Evolutionary conservation across 78 protist species (phyloP), one percentile per base, ranked within the genome.

Genomic region (Dictyostelium brefeldianum): DNA sequence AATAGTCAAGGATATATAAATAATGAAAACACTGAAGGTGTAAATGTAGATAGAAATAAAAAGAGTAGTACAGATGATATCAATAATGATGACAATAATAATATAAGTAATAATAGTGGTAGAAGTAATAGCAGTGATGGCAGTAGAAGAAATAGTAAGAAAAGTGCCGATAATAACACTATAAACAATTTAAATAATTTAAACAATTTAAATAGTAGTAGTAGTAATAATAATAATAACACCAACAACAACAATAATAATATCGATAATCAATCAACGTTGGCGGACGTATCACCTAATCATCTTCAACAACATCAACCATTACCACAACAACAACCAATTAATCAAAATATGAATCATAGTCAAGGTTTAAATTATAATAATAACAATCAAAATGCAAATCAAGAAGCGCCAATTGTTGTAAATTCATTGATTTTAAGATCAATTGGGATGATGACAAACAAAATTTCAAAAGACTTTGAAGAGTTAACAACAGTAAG

Each of bases 401-500:
- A 15, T 5, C 64, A 56, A 56, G 64, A 56, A 15, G 64, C 64
- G 7, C 80, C 80, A 22, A 74, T 74, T 3, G 64, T 74, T 48
- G 80, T 74, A 74, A 74, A 74, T 50, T 74, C 80, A 48, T n/a
- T 74, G 22, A 36, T 74, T 22, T 29, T 74, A 43, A 20, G 29
- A 11, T 74, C 80, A 20, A 8, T 74, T 43, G 47, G 47, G 3
- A 36, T 29, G 31, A 48, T 74, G 29, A 74, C 80, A n/a, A 48
- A 29, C 50, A 74, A 36, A 74, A 74, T 74, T 20, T 29, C 64
- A 29, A 74, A 74, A 74, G 80, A 74, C 50, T 74, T 74, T 48
- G 29, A 48, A 48, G 80, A 74, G 25, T 51, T 74, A 22, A 48
- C 62, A 9, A 74, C 36, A 47, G 80, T 74, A 74, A 47, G 59